Evolutionary conservation across 2,329 filamentous ascomycete species (phyloP), one percentile per base, ranked within the genome.

Genomic region (Blastomyces percursus): DNA sequence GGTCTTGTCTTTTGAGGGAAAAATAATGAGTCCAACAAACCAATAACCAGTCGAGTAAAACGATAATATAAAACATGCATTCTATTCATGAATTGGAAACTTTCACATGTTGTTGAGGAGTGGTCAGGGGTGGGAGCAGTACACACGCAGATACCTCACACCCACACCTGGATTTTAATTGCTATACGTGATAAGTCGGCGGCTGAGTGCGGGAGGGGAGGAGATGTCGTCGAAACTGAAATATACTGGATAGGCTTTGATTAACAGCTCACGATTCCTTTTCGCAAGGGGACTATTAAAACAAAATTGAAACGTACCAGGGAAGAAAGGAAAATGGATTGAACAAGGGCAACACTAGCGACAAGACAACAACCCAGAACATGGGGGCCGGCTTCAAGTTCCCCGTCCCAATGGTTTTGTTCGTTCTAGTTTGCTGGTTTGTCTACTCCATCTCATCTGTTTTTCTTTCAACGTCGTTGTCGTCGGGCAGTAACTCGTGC

Each of bases 401-500:
- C 51, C 24, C 51, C 27, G 24, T 54, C 27, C 51, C 52, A 40
- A 40, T 40, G 52, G 24, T 27, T 56, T 24, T 38, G 32, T 4
- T 40, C 8, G n/a, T n/a, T 21, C 9, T 35, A 46, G 2, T 48
- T 59, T 30, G 12, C 19, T 40, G 8, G 52, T n/a, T 59, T 59
- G 21, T 59, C 24, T 32, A 2, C 19, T 30, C 11, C 8, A 35
- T 35, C 6, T 30, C 27, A 54, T 32, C 32, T 35, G 8, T 21
- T 11, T 46, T 46, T 35, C 27, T n/a, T n/a, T 46, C 40, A 24
- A n/a, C 24, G 24, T 59, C 9, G 56, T 32, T 21, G 56, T 46
- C 56, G 42, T 59, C 56, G 56, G 56, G 56, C 56, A 59, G 38
- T 32, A 46, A 59, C 12, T 32, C 56, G 46, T 59, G 56, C 56